These are phyloP conservation scores for Polygonum aviculare DNA, from an alignment of 148 eudicot genomes.

Conservation along the genomic window DNA sequence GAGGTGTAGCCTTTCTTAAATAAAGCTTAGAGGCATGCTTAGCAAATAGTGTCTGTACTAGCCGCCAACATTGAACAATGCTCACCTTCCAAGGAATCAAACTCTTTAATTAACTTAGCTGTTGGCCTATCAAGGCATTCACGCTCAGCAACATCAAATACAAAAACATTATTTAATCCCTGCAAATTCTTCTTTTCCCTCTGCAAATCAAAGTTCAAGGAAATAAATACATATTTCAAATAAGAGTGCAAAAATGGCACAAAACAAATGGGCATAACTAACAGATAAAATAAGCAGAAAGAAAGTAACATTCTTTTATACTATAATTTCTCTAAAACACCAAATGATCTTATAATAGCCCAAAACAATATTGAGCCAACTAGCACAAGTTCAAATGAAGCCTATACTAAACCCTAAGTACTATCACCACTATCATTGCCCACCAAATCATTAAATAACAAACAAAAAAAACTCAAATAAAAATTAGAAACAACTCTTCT, in stretches of 20 bases:
- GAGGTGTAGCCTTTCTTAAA: background rate
- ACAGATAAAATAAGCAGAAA: background rate
- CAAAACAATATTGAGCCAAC: background rate
- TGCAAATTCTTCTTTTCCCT: constrained; percentile 90
- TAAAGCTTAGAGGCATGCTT: background rate
- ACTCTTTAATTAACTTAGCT: constrained; percentile 79
- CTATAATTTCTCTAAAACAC: background rate
- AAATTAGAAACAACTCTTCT: background rate
- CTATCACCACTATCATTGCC: background rate
- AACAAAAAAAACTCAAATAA: background rate
- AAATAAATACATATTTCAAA: background rate
- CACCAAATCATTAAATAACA: background rate
- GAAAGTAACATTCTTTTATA: background rate
- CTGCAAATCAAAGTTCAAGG: constrained; percentile 31
- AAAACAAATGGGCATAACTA: background rate
- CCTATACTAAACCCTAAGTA: background rate
- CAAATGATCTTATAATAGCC: background rate
- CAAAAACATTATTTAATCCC: constrained; percentile 67
- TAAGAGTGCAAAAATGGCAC: background rate
- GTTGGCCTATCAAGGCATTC: constrained; percentile 79
- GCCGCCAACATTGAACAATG: background rate
- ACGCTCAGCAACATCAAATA: constrained; percentile 65
- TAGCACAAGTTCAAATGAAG: background rate
- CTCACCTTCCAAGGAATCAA: constrained; percentile 68
- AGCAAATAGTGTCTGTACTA: background rate